Evolutionary conservation across 495 filamentous ascomycete genomes (phyloP).

Genomic region (Penicillium flavigenum): DNA sequence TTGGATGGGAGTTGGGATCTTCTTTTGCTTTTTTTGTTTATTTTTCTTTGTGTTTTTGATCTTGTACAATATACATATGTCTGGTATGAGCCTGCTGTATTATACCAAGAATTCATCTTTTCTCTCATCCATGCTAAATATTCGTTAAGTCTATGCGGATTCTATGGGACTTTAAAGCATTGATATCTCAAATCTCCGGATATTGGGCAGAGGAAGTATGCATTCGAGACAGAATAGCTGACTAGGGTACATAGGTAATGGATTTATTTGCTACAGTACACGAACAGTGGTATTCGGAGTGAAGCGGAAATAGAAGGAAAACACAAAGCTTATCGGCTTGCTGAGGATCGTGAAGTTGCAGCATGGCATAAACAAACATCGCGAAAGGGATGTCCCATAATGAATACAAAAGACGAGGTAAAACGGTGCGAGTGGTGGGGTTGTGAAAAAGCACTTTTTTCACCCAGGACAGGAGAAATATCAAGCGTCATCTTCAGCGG

Average conservation of each 20-base stretch:
- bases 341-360: constrained; percentile 16
- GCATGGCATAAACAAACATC: constrained; percentile 6
- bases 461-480: neutral
- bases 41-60: constrained; percentile 20
- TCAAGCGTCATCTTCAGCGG: constrained; percentile 22
- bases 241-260: neutral
- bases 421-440: neutral
- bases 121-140: neutral
- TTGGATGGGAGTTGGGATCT: constrained; percentile 26
- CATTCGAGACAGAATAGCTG: neutral
- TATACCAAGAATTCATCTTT: constrained; percentile 16
- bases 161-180: too few species aligned
- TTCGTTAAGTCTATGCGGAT: neutral
- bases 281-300: constrained; percentile 24
- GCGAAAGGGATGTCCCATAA: neutral
- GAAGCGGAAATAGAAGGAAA: constrained; percentile 4
- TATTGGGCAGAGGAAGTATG: too few species aligned
- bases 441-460: constrained; percentile 8
- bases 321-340: constrained; percentile 6
- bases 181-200: too few species aligned
- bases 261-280: constrained; percentile 17
- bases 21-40: constrained; percentile 9
- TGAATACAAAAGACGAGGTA: constrained; percentile 5
- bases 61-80: constrained; percentile 34
- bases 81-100: constrained; percentile 18